phyloP scores from a whole-genome alignment of 495 filamentous ascomycete genomes.

The Daldinia grandis region DNA sequence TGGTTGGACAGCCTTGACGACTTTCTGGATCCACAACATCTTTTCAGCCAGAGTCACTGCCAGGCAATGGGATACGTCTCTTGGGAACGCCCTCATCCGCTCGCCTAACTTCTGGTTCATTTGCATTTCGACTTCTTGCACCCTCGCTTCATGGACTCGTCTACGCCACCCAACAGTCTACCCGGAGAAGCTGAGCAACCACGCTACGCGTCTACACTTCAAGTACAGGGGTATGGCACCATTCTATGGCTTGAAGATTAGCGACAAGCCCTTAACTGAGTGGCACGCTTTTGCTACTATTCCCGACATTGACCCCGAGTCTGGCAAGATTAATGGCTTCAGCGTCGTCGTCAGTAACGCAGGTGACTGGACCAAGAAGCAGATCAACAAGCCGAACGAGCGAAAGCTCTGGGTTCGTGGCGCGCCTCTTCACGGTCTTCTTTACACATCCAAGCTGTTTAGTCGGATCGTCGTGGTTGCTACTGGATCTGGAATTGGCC shows the following conservation, averaged over 20 bases:
- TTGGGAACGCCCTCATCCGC: conserved; percentile 54
- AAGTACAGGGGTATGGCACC: conserved; percentile 60
- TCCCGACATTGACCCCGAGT: conserved; percentile 58
- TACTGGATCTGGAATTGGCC: conserved; percentile 85
- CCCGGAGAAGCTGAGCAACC: conserved; percentile 70
- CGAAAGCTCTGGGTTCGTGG: conserved; percentile 64
- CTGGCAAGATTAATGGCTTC: conserved; percentile 63
- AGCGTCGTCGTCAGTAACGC: conserved; percentile 79
- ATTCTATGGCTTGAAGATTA: conserved; percentile 63
- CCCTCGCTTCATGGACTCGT: conserved; percentile 73
- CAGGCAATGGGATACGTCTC: conserved; percentile 58
- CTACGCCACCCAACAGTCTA: conserved; percentile 67
- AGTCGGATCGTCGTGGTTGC: conserved; percentile 74
- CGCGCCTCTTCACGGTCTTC: conserved; percentile 69
- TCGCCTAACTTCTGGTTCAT: conserved; percentile 77
- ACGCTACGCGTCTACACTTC: conserved; percentile 78
- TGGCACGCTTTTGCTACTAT: conserved; percentile 87
- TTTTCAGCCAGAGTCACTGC: conserved; percentile 63
- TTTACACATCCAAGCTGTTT: conserved; percentile 77
- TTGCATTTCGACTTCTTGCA: conserved; percentile 63
- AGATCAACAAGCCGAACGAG: conserved; percentile 67
- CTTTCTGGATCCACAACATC: conserved; percentile 73
- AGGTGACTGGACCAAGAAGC: conserved; percentile 80
- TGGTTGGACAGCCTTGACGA: conserved; percentile 66
- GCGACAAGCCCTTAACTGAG: conserved; percentile 70